Percentiles rank a stretch among this genome's conserved stretches.
phyloP scores from a whole-genome alignment of 148 eudicot genomes.

The Amaranthus cruentus region DNA sequence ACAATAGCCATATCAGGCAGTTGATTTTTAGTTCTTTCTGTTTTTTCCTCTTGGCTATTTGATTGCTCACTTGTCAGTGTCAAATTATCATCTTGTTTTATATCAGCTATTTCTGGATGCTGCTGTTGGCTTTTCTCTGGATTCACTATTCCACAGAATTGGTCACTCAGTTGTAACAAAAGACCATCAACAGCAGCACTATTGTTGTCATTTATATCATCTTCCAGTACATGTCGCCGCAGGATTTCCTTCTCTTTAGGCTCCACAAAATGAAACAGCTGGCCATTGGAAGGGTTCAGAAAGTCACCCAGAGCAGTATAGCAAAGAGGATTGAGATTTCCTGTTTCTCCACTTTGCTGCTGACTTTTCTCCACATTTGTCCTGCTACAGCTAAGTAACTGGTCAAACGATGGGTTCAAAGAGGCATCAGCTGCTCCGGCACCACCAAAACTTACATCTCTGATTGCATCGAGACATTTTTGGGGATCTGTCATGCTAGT shows the following conservation, averaged over 20 bases:
- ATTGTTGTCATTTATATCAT: constrained; percentile 22
- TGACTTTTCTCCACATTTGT: constrained; percentile 10
- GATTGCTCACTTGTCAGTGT: constrained; percentile 14
- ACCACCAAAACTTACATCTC: constrained; percentile 7
- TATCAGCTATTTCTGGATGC: constrained; percentile 11
- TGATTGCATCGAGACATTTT: neutral
- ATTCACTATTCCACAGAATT: neutral
- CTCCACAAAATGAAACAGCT: constrained; percentile 17
- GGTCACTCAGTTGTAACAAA: constrained; percentile 12
- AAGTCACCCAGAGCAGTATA: constrained; percentile 23
- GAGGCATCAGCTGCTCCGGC: constrained; percentile 7
- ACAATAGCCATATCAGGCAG: constrained; percentile 14
- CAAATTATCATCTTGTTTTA: constrained; percentile 18
- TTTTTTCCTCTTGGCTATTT: constrained; percentile 19
- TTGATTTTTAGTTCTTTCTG: constrained; percentile 3
- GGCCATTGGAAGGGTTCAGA: constrained; percentile 23
- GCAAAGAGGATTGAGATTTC: constrained; percentile 21
- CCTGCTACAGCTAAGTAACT: constrained; percentile 2
- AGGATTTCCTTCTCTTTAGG: constrained; percentile 23
- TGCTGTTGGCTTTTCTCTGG: constrained; percentile 13
- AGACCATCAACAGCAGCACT: constrained; percentile 9
- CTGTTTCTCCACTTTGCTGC: constrained; percentile 6
- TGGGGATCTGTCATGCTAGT: constrained; percentile 13
- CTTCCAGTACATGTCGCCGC: constrained; percentile 23
- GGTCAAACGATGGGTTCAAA: constrained; percentile 12